phyloP scores from a whole-genome alignment of 768 basidiomycete species.

The Mycena rosella region DNA sequence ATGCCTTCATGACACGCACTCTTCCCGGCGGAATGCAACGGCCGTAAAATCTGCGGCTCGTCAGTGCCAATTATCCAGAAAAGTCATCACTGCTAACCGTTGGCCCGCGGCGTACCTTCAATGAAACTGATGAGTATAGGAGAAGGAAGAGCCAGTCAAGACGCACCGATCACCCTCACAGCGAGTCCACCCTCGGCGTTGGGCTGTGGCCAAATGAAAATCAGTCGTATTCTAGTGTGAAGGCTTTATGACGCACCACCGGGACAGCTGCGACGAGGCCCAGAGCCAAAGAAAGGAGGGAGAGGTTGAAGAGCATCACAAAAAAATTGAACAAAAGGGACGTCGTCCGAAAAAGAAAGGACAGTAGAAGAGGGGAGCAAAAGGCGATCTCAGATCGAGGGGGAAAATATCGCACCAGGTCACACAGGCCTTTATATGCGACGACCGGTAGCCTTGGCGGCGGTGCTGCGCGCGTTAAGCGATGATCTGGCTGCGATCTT shows the following conservation, averaged over 20 bases:
- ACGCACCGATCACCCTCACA: neutral
- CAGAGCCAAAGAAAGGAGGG: slow-evolving; percentile 9
- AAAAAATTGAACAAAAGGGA: neutral
- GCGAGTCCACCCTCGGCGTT: neutral
- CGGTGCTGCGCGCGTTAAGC: no score
- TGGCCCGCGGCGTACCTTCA: neutral
- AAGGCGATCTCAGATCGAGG: slow-evolving; percentile 24
- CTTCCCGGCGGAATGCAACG: slow-evolving; percentile 2
- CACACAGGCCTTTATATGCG: neutral
- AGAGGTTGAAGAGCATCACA: slow-evolving; percentile 22
- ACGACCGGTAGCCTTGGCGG: no score
- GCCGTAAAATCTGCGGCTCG: neutral
- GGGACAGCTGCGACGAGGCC: slow-evolving; percentile 15
- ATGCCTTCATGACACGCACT: no score
- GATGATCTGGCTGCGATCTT: no score
- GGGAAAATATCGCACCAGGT: neutral
- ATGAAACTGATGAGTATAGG: neutral
- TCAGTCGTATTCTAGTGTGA: neutral
- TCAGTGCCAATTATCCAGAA: neutral
- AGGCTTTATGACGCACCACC: neutral
- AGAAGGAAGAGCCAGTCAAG: no score
- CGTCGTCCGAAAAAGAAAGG: neutral
- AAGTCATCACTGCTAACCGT: neutral
- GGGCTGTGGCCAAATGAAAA: neutral
- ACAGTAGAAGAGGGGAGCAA: neutral